Evolutionary conservation across 257 asterid genomes (phyloP).

Genomic region (Solanum lycopersicoides): DNA sequence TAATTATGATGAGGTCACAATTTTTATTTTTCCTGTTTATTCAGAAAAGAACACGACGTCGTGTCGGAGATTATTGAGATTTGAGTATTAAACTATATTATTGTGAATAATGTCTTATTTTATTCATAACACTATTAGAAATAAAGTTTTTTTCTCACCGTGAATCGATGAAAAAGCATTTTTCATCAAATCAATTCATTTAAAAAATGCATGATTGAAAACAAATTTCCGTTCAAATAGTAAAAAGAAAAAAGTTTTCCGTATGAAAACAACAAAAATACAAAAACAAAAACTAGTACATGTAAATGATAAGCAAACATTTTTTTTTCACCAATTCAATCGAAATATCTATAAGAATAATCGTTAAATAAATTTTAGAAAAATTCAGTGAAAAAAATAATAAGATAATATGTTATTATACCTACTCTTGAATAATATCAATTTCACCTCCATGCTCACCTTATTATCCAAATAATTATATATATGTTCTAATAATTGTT

Average conservation of each 20-base stretch:
- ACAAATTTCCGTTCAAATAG: too few species aligned
- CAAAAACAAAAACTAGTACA: background rate
- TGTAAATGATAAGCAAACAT: background rate
- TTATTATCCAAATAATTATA: too few species aligned
- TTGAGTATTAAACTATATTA: background rate
- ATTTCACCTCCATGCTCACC: too few species aligned
- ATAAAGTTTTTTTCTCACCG: too few species aligned
- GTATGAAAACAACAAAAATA: background rate
- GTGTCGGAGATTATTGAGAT: background rate
- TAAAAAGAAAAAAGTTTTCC: too few species aligned
- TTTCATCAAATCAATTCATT: fast-evolving
- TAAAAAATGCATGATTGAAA: fast-evolving
- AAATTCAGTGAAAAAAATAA: too few species aligned
- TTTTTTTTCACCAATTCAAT: background rate
- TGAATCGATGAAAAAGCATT: too few species aligned
- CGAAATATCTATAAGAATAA: too few species aligned
- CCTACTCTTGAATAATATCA: background rate
- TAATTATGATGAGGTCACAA: background rate
- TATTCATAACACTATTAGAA: background rate
- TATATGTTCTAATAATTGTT: too few species aligned
- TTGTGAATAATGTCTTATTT: background rate
- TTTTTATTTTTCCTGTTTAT: background rate
- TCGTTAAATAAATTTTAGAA: too few species aligned
- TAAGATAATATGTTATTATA: too few species aligned
- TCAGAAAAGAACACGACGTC: background rate